A percentile compares a stretch with the other conserved stretches of the same genome.
Evolutionary conservation across 345 rosid genomes (phyloP).

Genomic region (Kernera saxatilis): DNA sequence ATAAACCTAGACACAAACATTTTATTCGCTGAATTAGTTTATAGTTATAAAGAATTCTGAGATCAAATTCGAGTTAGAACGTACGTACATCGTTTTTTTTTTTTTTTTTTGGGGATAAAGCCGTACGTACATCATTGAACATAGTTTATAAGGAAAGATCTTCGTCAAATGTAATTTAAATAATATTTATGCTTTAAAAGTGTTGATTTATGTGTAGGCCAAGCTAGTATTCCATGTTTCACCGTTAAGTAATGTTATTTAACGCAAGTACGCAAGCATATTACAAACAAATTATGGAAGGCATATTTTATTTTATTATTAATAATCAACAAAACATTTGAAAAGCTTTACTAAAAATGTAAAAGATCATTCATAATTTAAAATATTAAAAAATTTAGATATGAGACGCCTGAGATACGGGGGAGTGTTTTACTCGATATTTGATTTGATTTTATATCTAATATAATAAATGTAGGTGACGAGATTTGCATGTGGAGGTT

Average conservation of each 20-base stretch:
- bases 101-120: too few relatives aligned
- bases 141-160: not conserved
- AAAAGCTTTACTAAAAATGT: not conserved
- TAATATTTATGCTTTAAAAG: not conserved
- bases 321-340: not conserved
- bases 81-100: not conserved
- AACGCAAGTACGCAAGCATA: not conserved
- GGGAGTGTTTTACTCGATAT: not conserved
- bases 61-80: not conserved
- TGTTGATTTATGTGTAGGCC: not conserved
- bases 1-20: not conserved
- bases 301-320: not conserved
- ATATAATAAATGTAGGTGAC: slow-evolving; percentile 43
- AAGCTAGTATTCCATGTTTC: not conserved
- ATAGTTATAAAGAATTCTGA: not conserved
- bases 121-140: too few relatives aligned
- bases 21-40: not conserved
- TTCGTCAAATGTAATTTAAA: not conserved
- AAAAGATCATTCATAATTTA: not conserved
- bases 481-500: slow-evolving; percentile 63
- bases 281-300: not conserved
- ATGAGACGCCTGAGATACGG: not conserved
- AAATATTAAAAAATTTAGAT: not conserved
- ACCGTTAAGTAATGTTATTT: not conserved
- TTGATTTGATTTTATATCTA: not conserved